Evolutionary conservation across 1,284 basidiomycete species (phyloP).

Genomic region (Pyrrhoderma noxium): DNA sequence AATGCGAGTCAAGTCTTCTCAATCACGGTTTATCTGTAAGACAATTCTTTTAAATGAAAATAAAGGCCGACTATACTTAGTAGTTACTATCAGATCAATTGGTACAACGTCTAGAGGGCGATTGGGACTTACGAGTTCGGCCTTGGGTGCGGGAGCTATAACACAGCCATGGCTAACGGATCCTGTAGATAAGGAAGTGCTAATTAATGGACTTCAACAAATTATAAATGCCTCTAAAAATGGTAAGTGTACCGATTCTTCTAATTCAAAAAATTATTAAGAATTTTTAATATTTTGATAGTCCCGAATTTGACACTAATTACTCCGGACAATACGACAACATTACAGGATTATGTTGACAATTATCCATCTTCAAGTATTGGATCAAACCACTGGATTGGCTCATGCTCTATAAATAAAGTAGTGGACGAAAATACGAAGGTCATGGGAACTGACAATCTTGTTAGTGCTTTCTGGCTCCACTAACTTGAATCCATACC

Average conservation of each 20-base stretch:
- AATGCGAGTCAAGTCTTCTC: constrained; percentile 53
- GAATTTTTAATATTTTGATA: constrained; percentile 19
- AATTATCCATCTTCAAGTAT: constrained; percentile 40
- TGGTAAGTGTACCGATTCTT: constrained; percentile 27
- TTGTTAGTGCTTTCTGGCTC: constrained; percentile 32
- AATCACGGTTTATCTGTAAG: constrained; percentile 49
- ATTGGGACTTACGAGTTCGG: constrained; percentile 47
- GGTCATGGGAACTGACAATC: constrained; percentile 51
- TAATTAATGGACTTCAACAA: constrained; percentile 44
- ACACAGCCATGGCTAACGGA: constrained; percentile 53
- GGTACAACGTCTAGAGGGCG: constrained; percentile 57
- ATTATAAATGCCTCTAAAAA: constrained; percentile 34
- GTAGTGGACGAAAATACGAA: constrained; percentile 54
- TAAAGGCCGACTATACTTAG: too few relatives aligned
- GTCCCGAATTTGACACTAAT: constrained; percentile 46
- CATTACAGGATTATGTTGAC: constrained; percentile 45
- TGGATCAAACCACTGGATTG: constrained; percentile 56
- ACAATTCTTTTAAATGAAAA: constrained; percentile 1
- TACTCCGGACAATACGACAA: constrained; percentile 50
- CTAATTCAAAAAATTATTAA: background rate
- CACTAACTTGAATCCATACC: background rate
- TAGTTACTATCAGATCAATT: constrained; percentile 34
- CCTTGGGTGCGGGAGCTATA: constrained; percentile 40
- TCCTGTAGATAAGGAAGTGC: constrained; percentile 43
- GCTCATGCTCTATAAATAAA: constrained; percentile 30